Evolutionary conservation across 768 basidiomycete species (phyloP).

Genomic region (Amanita inopinata): DNA sequence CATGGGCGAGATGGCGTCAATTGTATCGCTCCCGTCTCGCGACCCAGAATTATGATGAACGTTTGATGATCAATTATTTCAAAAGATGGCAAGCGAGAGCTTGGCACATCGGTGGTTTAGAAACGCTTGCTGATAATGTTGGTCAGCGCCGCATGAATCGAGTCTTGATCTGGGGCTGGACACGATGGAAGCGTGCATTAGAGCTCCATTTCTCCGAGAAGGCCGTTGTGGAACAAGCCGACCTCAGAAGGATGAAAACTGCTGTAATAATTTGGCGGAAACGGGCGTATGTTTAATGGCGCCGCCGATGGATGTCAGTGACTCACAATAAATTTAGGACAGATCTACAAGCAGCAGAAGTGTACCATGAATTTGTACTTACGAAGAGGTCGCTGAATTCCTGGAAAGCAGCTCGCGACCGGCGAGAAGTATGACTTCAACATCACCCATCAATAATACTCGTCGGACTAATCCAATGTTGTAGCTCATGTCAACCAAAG

Average conservation of each 20-base stretch:
- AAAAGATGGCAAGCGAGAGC: slow-evolving; percentile 44
- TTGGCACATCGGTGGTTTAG: slow-evolving; percentile 30
- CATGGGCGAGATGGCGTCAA: slow-evolving; percentile 62
- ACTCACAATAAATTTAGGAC: too few relatives aligned
- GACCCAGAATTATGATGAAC: slow-evolving; percentile 38
- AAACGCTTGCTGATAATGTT: slow-evolving; percentile 41
- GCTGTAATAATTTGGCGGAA: slow-evolving; percentile 49
- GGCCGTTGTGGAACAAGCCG: slow-evolving; percentile 32
- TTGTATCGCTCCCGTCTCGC: slow-evolving; percentile 41
- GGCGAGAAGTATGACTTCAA: slow-evolving; percentile 35
- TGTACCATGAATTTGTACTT: slow-evolving; percentile 29
- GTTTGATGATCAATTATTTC: slow-evolving; percentile 34
- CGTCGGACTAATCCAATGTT: background rate
- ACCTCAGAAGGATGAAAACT: slow-evolving; percentile 37
- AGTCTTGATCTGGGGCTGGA: slow-evolving; percentile 36
- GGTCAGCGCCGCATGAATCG: slow-evolving; percentile 27
- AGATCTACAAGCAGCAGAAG: slow-evolving; percentile 31
- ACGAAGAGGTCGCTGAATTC: slow-evolving; percentile 36
- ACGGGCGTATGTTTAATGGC: slow-evolving; percentile 20
- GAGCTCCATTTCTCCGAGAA: slow-evolving; percentile 37
- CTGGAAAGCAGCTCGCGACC: slow-evolving; percentile 47
- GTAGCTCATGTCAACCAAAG: slow-evolving; percentile 48
- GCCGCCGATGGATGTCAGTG: too few relatives aligned
- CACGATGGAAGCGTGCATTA: slow-evolving; percentile 42
- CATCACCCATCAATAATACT: background rate